Percentiles rank a stretch among this genome's conserved stretches.
These are phyloP conservation scores for Pyricularia pennisetigena DNA, from an alignment of 2,329 filamentous ascomycete genomes.

Conservation along the genomic window DNA sequence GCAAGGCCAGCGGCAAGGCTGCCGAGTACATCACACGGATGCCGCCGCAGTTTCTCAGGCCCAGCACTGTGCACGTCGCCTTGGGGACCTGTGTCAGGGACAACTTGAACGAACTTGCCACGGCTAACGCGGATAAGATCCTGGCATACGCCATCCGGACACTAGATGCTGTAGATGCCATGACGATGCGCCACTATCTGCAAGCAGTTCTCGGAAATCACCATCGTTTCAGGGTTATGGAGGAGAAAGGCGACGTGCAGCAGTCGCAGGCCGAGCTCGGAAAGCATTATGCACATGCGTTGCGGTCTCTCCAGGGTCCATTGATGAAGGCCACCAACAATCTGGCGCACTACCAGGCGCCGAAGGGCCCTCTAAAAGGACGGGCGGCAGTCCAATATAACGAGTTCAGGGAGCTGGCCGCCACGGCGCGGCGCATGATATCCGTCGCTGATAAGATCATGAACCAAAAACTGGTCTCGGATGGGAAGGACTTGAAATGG, in stretches of 20 bases:
- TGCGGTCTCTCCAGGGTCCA: constrained; percentile 40
- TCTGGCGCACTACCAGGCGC: constrained; percentile 14
- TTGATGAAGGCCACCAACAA: constrained; percentile 24
- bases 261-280: constrained; percentile 34
- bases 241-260: constrained; percentile 16
- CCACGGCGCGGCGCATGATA: constrained; percentile 35
- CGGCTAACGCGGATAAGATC: constrained; percentile 54
- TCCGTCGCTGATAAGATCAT: constrained; percentile 30
- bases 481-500: constrained; percentile 2
- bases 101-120: constrained; percentile 61
- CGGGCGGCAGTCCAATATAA: constrained; percentile 17
- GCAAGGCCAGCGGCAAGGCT: constrained; percentile 54
- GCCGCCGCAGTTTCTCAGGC: constrained; percentile 30
- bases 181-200: constrained; percentile 44
- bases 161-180: constrained; percentile 32
- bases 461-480: constrained; percentile 9
- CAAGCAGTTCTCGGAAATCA: constrained; percentile 40
- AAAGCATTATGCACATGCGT: constrained; percentile 37
- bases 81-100: constrained; percentile 68
- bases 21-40: constrained; percentile 49
- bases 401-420: constrained; percentile 29
- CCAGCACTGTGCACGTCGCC: constrained; percentile 58
- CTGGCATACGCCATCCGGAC: constrained; percentile 39
- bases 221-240: constrained; percentile 25
- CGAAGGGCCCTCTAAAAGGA: neutral